phyloP scores from a whole-genome alignment of 805 yeast genomes.

The Metschnikowia cubensis region DNA sequence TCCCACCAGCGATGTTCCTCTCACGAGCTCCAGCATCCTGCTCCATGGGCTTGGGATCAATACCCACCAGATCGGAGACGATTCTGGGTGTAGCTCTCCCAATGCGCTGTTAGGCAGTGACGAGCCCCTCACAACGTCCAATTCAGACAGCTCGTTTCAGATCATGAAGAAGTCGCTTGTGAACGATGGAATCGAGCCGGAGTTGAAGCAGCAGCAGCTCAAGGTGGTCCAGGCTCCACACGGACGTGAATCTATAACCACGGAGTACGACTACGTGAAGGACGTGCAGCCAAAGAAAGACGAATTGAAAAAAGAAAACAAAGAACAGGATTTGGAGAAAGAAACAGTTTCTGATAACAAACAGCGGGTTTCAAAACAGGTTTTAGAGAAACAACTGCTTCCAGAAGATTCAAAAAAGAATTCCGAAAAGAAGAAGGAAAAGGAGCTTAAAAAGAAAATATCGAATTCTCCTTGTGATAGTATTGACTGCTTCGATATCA shows the following conservation, averaged over 20 bases:
- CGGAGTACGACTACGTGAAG: conserved; percentile 12
- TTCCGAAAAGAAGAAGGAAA: too few species aligned
- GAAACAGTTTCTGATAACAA: not conserved
- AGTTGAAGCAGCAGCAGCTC: conserved; percentile 3
- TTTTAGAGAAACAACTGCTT: too few species aligned
- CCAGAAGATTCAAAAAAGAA: too few species aligned
- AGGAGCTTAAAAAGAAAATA: too few species aligned
- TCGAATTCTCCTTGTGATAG: conserved; percentile 8
- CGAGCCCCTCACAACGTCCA: not conserved
- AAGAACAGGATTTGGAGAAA: not conserved
- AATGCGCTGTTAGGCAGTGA: conserved; percentile 4
- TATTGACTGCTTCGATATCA: conserved; percentile 15
- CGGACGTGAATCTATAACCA: conserved; percentile 8
- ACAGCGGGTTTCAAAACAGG: too few species aligned
- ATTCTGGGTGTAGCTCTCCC: not conserved
- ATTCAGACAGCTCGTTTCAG: conserved; percentile 3
- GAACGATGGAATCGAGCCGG: conserved; percentile 11
- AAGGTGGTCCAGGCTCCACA: conserved; percentile 5
- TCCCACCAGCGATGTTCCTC: conserved; percentile 21
- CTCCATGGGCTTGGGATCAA: conserved; percentile 17
- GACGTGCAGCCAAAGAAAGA: not conserved
- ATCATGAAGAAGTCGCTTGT: conserved; percentile 15
- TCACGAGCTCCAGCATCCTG: conserved; percentile 8
- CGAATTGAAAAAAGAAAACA: not conserved
- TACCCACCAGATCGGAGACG: conserved; percentile 8